Evolutionary conservation across 108 stramenopile species (phyloP).

Genomic region (Cyclostephanos tholiformis): DNA sequence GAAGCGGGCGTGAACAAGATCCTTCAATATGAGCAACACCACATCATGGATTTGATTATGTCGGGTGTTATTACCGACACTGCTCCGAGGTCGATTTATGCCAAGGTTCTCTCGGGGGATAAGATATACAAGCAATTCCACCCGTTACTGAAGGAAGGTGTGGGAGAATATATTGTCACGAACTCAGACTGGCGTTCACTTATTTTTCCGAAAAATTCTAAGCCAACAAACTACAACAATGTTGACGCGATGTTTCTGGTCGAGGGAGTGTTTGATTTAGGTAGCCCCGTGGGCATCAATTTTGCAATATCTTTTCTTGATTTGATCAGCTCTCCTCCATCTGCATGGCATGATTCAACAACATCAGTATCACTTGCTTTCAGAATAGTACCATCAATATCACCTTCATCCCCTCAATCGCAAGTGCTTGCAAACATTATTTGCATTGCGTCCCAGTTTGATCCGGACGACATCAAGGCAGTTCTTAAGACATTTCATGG

Average conservation of each 20-base stretch:
- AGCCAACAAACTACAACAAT: slow-evolving; percentile 7
- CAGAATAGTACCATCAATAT: slow-evolving; percentile 58
- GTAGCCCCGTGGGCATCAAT: slow-evolving; percentile 39
- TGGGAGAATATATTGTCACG: slow-evolving; percentile 41
- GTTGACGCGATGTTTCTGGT: slow-evolving; percentile 61
- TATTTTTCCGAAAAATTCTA: slow-evolving; percentile 30
- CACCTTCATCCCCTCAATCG: slow-evolving; percentile 25
- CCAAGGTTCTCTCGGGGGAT: slow-evolving; percentile 61
- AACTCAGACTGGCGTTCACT: slow-evolving; percentile 53
- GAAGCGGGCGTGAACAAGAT: slow-evolving; percentile 45
- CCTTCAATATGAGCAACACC: slow-evolving; percentile 64
- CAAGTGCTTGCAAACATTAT: slow-evolving; percentile 43
- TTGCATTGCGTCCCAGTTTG: slow-evolving; percentile 45
- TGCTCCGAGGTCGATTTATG: slow-evolving; percentile 72
- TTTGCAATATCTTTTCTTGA: slow-evolving; percentile 52
- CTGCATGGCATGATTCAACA: slow-evolving; percentile 33
- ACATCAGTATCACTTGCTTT: slow-evolving; percentile 57
- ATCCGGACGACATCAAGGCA: slow-evolving; percentile 21
- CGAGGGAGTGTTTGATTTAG: slow-evolving; percentile 67
- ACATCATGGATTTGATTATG: slow-evolving; percentile 58
- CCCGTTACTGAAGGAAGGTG: slow-evolving; percentile 54
- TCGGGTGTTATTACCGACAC: slow-evolving; percentile 69
- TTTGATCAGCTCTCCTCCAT: slow-evolving; percentile 39
- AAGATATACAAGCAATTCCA: slow-evolving; percentile 61
- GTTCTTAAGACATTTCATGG: slow-evolving; percentile 14